Evolutionary conservation across 805 yeast genomes (phyloP).

Genomic region (Cyberlindnera maritima): DNA sequence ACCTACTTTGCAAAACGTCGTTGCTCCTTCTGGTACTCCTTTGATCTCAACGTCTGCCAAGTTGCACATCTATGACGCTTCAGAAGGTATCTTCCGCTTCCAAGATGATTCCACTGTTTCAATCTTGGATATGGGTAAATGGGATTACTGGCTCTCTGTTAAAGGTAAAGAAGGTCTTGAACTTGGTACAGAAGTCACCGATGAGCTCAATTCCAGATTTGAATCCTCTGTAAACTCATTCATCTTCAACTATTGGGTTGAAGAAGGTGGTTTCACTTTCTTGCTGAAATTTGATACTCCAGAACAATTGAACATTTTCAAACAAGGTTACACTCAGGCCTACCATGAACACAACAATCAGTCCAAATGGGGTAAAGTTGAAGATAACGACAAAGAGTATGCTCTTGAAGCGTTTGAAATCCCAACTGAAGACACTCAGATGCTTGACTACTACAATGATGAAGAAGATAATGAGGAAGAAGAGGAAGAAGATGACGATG

Average conservation of each 20-base stretch:
- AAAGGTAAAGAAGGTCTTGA: conserved; percentile 26
- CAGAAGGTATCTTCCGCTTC: conserved; percentile 43
- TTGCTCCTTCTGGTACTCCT: conserved; percentile 24
- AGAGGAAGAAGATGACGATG: conserved; percentile 38
- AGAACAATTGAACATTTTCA: conserved; percentile 47
- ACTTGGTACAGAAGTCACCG: conserved; percentile 41
- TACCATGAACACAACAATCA: conserved; percentile 62
- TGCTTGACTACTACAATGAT: conserved; percentile 25
- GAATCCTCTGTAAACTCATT: conserved; percentile 55
- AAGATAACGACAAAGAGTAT: conserved; percentile 50
- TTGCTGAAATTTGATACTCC: conserved; percentile 50
- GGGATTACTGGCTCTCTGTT: conserved; percentile 53
- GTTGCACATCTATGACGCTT: conserved; percentile 59
- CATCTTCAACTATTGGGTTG: conserved; percentile 53
- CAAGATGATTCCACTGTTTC: conserved; percentile 33
- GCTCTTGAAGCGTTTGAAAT: conserved; percentile 51
- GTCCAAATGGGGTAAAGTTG: conserved; percentile 43
- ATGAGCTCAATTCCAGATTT: conserved; percentile 64
- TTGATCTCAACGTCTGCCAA: conserved; percentile 16
- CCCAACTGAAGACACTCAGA: conserved; percentile 37
- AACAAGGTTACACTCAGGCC: conserved; percentile 46
- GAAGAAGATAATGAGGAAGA: conserved; percentile 29
- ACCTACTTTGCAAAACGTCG: conserved; percentile 10
- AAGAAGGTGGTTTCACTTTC: conserved; percentile 52
- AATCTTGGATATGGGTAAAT: conserved; percentile 45